phyloP scores from a whole-genome alignment of 1,139 yeast genomes.

The Meyerozyma smithsonii region DNA sequence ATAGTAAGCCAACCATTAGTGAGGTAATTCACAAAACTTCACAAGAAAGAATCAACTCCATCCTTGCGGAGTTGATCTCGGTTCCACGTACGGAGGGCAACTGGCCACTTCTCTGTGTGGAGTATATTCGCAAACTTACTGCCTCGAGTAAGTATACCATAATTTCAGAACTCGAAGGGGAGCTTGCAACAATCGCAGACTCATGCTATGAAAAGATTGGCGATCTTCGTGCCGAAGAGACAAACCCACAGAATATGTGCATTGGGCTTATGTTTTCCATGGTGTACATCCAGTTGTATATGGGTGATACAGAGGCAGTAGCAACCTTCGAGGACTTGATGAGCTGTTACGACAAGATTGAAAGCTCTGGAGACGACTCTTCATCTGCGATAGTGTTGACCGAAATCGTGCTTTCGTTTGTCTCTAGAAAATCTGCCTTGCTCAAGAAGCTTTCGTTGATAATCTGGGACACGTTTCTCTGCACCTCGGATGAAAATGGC shows the following conservation, averaged over 20 bases:
- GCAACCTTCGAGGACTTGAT: constrained; percentile 70
- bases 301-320: constrained; percentile 78
- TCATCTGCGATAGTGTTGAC: constrained; percentile 61
- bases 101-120: constrained; percentile 51
- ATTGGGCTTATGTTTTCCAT: constrained; percentile 76
- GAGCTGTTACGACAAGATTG: constrained; percentile 38
- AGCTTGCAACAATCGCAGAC: constrained; percentile 41
- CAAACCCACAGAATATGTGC: constrained; percentile 17
- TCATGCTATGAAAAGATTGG: constrained; percentile 50
- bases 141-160: constrained; percentile 21
- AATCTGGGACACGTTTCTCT: constrained; percentile 65
- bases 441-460: constrained; percentile 66
- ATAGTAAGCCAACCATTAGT: constrained; percentile 18
- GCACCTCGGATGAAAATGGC: constrained; percentile 22
- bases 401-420: constrained; percentile 72
- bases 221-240: constrained; percentile 32
- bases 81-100: constrained; percentile 37
- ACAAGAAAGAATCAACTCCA: constrained; percentile 60
- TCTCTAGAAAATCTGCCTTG: constrained; percentile 67
- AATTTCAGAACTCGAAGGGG: constrained; percentile 50
- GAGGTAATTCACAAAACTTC: constrained; percentile 36
- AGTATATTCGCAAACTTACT: constrained; percentile 25
- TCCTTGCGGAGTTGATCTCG: constrained; percentile 55
- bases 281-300: constrained; percentile 71
- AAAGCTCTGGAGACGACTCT: constrained; percentile 21